Evolutionary conservation across 164 flowering plant genomes (phyloP), one percentile per base, ranked within the genome.

Genomic region (Aristolochia fimbriata): DNA sequence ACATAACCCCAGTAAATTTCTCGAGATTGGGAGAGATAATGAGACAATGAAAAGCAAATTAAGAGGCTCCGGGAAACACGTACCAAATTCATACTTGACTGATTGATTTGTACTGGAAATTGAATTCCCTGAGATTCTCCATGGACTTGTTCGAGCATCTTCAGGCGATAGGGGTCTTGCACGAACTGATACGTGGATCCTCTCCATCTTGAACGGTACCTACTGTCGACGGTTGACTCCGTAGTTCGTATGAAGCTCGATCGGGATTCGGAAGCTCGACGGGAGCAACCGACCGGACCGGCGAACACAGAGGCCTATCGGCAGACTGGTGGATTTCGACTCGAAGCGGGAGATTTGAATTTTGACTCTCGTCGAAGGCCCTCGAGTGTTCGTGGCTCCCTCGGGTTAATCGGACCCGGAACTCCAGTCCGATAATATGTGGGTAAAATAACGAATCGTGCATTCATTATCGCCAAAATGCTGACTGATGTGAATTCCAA

Each of bases 21-120:
- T n/a, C 9, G 52, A 6, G 7, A 21, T 49, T 10, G 4, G 2
- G 52, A 3, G 52, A 21, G 19, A 17, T n/a, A n/a, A 49, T n/a
- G 52, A 4, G 20, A 4, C 21, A 17, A 15, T 49, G 52, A n/a
- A 21, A 8, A 8, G 9, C 17, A 15, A 21, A 49, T 49, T 49
- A 15, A 21, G 15, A 21, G 6, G 6, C 11, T 6, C 2, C 2
- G 22, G 46, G 63, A 53, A 56, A 37, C 21, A 0, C 12, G 41
- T 78, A 89, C 98, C 98, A 31, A 93, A 90, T 49, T 87, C 96
- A 64, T 87, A 90, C 68, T 80, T 79, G 65, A 80, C 60, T 25
- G 87, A 55, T 49, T 79, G 75, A 46, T 77, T 88, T 43, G 82
- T 61, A 61, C 68, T 62, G 68, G 66, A 70, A 63, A 90, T 86